These are phyloP conservation scores for Plasmodium berghei DNA, from an alignment of 169 alveolate species.

Conservation along the genomic window DNA sequence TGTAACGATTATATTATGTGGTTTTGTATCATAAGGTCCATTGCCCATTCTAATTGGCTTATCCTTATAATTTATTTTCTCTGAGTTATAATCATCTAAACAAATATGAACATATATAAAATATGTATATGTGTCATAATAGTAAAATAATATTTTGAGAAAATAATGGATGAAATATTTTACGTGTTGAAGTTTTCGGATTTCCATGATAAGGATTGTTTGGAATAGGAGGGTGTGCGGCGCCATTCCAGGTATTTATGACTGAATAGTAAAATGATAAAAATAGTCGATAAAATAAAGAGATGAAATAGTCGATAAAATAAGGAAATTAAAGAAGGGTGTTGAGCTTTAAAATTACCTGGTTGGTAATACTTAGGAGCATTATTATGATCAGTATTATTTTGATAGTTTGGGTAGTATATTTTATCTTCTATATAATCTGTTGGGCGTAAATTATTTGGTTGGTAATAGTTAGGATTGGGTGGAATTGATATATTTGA, in stretches of 20 bases:
- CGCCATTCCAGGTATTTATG: too few relatives aligned
- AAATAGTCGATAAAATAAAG: too few relatives aligned
- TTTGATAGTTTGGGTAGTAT: slow-evolving; percentile 21
- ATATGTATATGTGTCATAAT: background rate
- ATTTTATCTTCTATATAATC: slow-evolving; percentile 33
- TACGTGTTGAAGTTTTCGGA: too few relatives aligned
- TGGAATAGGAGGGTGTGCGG: too few relatives aligned
- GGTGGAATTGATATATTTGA: slow-evolving; percentile 11
- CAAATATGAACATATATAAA: slow-evolving; percentile 6
- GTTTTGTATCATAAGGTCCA: slow-evolving; percentile 26
- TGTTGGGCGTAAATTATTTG: slow-evolving; percentile 11
- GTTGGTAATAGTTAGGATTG: slow-evolving; percentile 15
- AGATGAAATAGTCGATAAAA: too few relatives aligned
- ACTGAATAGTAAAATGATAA: too few relatives aligned
- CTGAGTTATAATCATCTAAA: slow-evolving; percentile 30
- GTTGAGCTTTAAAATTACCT: background rate
- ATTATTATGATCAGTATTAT: slow-evolving; percentile 17
- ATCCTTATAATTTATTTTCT: slow-evolving; percentile 49
- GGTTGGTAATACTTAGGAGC: slow-evolving; percentile 37
- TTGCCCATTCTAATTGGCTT: slow-evolving; percentile 23
- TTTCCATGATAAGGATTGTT: too few relatives aligned
- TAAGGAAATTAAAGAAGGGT: too few relatives aligned
- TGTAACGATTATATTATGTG: slow-evolving; percentile 69
- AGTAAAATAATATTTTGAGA: background rate
- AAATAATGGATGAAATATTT: too few relatives aligned